phyloP scores from a whole-genome alignment of 176 grass and related monocot genomes.

The Leersia perrieri region DNA sequence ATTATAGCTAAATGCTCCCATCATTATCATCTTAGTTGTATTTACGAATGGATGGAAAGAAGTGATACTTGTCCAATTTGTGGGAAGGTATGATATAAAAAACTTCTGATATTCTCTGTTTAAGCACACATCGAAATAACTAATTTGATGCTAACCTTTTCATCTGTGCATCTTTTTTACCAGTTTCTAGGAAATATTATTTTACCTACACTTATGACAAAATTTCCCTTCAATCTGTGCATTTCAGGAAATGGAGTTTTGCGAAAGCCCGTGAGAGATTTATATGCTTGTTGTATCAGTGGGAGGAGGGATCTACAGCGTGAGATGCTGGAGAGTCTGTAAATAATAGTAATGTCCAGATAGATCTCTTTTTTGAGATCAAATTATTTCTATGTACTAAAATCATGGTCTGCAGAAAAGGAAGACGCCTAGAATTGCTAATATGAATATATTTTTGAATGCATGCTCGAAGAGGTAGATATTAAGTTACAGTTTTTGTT shows the following conservation, averaged over 20 bases:
- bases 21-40: slow-evolving; percentile 94
- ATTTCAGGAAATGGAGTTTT: slow-evolving; percentile 86
- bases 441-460: slow-evolving; percentile 1
- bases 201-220: neutral
- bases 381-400: slow-evolving; percentile 33
- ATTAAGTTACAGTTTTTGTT: neutral
- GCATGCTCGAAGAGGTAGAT: neutral
- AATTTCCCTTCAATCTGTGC: neutral
- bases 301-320: slow-evolving; percentile 9
- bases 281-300: neutral
- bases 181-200: neutral
- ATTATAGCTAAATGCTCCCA: slow-evolving; percentile 80
- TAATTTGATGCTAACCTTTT: neutral
- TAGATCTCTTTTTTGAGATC: slow-evolving; percentile 25
- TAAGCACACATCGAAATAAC: neutral
- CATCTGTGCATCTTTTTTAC: neutral
- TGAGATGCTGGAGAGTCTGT: slow-evolving; percentile 38
- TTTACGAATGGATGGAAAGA: slow-evolving; percentile 99
- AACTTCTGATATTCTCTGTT: slow-evolving; percentile 7
- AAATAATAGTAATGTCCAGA: slow-evolving; percentile 45
- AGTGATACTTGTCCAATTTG: slow-evolving; percentile 91
- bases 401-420: slow-evolving; percentile 3
- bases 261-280: slow-evolving; percentile 66
- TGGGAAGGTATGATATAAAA: slow-evolving; percentile 47
- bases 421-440: slow-evolving; percentile 8